phyloP scores from a whole-genome alignment of 805 yeast genomes.

The Pichia kluyveri region DNA sequence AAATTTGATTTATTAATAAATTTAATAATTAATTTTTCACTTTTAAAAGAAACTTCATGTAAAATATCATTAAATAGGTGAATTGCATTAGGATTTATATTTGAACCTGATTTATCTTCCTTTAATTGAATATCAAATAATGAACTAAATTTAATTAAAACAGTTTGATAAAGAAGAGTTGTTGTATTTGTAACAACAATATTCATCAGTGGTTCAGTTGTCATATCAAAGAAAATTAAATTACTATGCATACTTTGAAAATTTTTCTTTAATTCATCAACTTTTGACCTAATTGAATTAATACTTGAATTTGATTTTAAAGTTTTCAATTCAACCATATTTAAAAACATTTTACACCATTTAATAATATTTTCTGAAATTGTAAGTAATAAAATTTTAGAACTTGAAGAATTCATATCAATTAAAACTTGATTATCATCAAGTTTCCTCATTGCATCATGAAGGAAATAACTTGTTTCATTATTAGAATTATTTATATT shows the following conservation, averaged over 20 bases:
- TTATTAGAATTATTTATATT: neutral
- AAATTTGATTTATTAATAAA: slow-evolving; percentile 13
- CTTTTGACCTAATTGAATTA: slow-evolving; percentile 15
- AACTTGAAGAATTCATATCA: slow-evolving; percentile 20
- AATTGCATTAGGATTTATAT: slow-evolving; percentile 14
- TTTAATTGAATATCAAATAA: slow-evolving; percentile 14
- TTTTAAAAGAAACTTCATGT: slow-evolving; percentile 14
- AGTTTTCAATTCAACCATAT: slow-evolving; percentile 21
- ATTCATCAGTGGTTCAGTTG: slow-evolving; percentile 18
- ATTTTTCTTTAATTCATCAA: slow-evolving; percentile 20
- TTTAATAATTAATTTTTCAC: slow-evolving; percentile 12
- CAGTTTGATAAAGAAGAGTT: slow-evolving; percentile 21
- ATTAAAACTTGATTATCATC: slow-evolving; percentile 21
- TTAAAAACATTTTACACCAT: slow-evolving; percentile 26
- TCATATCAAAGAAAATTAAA: slow-evolving; percentile 19
- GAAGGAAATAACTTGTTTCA: slow-evolving; percentile 15
- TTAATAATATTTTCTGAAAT: slow-evolving; percentile 24
- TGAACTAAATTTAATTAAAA: slow-evolving; percentile 18
- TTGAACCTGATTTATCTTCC: slow-evolving; percentile 8
- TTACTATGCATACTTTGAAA: slow-evolving; percentile 22
- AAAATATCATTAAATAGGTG: slow-evolving; percentile 15
- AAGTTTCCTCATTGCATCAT: slow-evolving; percentile 24
- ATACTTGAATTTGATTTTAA: slow-evolving; percentile 14
- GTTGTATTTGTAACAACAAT: slow-evolving; percentile 20
- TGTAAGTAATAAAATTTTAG: slow-evolving; percentile 20